phyloP scores from a whole-genome alignment of 108 stramenopile genomes.

The Tribonema minus region DNA sequence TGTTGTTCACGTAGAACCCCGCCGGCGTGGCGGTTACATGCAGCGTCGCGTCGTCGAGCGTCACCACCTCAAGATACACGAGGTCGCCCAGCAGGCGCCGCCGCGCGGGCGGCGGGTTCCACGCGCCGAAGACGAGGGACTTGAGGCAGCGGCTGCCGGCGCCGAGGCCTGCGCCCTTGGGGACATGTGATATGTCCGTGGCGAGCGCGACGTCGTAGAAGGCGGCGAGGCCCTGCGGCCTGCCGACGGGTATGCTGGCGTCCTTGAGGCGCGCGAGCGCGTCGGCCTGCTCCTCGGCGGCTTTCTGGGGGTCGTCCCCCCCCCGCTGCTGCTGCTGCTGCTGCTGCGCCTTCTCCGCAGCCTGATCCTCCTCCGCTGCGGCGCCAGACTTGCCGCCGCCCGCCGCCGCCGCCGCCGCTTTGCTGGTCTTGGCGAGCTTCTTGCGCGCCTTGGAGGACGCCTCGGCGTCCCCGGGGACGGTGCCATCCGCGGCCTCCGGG shows the following conservation, averaged over 20 bases:
- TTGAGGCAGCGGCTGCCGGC: background rate
- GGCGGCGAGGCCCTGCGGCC: constrained; percentile 3
- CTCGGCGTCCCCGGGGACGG: constrained; percentile 14
- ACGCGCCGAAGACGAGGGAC: constrained; percentile 7
- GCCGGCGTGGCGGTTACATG: constrained; percentile 72
- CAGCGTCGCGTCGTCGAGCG: constrained; percentile 58
- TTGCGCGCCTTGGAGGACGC: background rate
- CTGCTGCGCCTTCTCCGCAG: background rate
- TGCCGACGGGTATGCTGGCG: constrained; percentile 3
- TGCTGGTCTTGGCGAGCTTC: constrained; percentile 28
- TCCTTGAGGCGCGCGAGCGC: constrained; percentile 8
- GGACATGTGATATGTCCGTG: background rate
- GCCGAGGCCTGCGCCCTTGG: constrained; percentile 1
- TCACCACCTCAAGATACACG: constrained; percentile 73
- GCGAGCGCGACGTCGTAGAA: constrained; percentile 17
- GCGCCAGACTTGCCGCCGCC: background rate
- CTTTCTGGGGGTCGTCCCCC: background rate
- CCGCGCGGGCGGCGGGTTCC: constrained; percentile 76
- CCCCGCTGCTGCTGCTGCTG: background rate
- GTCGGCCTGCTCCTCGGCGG: background rate
- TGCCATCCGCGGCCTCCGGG: constrained; percentile 27
- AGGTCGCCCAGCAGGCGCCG: constrained; percentile 81
- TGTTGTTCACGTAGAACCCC: constrained; percentile 84
- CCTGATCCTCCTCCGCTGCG: background rate
- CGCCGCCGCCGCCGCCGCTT: background rate